Evolutionary conservation across 768 basidiomycete genomes (phyloP), one percentile per base, ranked within the genome.

Genomic region (Hemileccinum rubropunctum): DNA sequence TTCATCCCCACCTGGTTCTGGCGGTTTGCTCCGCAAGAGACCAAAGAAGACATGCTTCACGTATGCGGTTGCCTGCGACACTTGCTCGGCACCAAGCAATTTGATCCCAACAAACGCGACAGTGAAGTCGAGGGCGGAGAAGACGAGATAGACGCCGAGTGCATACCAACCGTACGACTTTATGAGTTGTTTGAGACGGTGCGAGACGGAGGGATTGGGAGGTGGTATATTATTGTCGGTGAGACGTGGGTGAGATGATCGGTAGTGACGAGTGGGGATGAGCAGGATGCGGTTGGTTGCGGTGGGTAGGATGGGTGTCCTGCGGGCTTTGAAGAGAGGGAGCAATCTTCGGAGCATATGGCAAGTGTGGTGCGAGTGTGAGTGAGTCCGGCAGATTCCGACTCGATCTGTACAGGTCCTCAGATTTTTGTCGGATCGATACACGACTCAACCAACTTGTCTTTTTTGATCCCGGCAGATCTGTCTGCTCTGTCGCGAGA

Each of bases 141-240:
- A 65, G 43, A 85, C 63, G 54, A 86, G 38, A 74, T 99, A 99
- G 21, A 98, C 84, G 28, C 89, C 94, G 26, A 98, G 77, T 17
- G 97, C 93, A 64, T 95, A 95, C 90, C 91, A 93, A 27, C 95
- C 95, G 65, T 98, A 97, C 4, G 88, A 81, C 64, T 88, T 94
- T 51, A 94, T 85, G 50, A 98, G 86, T 58, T 82, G 78, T 62
- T 85, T 91, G 20, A 94, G 73, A 17, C 84, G 80, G 65, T 87
- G 80, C 1, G 86, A 81, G 48, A 91, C 73, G 1, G 83, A 70
- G 3, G 78, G 21, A 80, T 23, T 23, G 23, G 23, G 3, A 23
- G 73, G 8, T 79, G 79, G 23, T 3, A 23, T 23, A 6, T 23
- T 1, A 76, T 66, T 21, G 66, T 50, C 7, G 48, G 11, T 0